Conservation (phyloP, 2,329 filamentous ascomycete species). For the Furcasterigmium sp. region DNA sequence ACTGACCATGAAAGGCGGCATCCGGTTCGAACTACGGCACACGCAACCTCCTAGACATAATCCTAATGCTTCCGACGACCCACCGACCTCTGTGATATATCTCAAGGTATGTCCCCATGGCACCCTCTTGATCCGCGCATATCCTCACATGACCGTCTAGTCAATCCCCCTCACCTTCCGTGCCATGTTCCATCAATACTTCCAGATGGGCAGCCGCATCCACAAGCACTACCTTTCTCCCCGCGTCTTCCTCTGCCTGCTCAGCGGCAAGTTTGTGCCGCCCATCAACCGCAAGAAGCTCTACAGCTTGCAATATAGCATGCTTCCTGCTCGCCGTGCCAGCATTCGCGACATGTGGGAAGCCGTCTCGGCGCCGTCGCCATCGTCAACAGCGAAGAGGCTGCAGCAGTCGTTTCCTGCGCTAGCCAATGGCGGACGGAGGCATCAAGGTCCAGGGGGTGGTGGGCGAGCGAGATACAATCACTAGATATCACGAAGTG, state of each 20-base stretch:
- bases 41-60: conserved; percentile 48
- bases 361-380: conserved; percentile 50
- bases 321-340: conserved; percentile 79
- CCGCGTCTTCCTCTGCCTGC: conserved; percentile 78
- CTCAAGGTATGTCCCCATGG: conserved; percentile 58
- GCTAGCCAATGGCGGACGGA: conserved; percentile 21
- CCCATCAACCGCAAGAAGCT: conserved; percentile 92
- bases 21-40: conserved; percentile 85
- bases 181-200: conserved; percentile 98
- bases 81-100: conserved; percentile 75
- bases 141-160: conserved; percentile 32
- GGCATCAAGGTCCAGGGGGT: conserved; percentile 9
- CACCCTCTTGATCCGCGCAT: neutral
- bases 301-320: conserved; percentile 96
- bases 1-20: conserved; percentile 50
- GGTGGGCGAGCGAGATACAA: conserved; percentile 12
- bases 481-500: conserved; percentile 6
- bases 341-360: conserved; percentile 84
- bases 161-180: conserved; percentile 84
- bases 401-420: conserved; percentile 24
- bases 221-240: conserved; percentile 93
- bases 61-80: conserved; percentile 34
- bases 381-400: conserved; percentile 30
- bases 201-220: conserved; percentile 86
- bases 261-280: conserved; percentile 88